Evolutionary conservation across 176 grass and related monocot species (phyloP), one percentile per base, ranked within the genome.

Genomic region (bread wheat (Triticum aestivum)): DNA sequence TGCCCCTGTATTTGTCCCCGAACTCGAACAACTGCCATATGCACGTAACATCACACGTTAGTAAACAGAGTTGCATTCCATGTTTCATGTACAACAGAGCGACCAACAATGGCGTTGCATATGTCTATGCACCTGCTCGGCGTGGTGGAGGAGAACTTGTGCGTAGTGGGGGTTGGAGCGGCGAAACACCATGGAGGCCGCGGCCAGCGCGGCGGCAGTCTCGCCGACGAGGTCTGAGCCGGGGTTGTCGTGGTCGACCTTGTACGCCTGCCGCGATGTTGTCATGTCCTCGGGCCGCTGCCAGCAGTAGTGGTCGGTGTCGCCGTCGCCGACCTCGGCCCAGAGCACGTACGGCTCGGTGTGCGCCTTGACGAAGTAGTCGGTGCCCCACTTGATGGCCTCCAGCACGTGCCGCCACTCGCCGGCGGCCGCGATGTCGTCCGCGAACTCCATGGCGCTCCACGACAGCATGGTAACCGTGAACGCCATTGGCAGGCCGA

Each of bases 401-500:
- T 95, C 88, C 51, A 92, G 73, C 27, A 79, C 83, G 74, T 92
- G 93, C 34, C 89, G 63, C 82, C 87, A 82, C 82, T 90, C 90
- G 9, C 86, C 88, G 52, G 86, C 83, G 0, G 79, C 83, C 6
- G 75, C 17, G 54, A 95, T 89, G 23, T 90, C 90, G 29, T 38
- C 90, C 0, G 34, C 44, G 69, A 92, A 95, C 73, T 95, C 90
- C 62, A 89, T 81, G 79, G 85, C 63, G 69, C 88, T 82, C 93
- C 93, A 95, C 23, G 90, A 88, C 38, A 95, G 90, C 90, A 95
- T 92, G 42, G 90, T 92, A 1, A 95, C 44, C 1, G 93, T 95
- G 87, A 95, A 95, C 29, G 93, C 93, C 93, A 92, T 95, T 0
- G 93, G 90, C 68, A 95, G 89, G 39, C 90, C 93, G 90, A 95